Percentiles rank a stretch among this genome's conserved stretches.
Evolutionary conservation across 208 protist genomes (phyloP).

Genomic region (Porcisia hertigi): DNA sequence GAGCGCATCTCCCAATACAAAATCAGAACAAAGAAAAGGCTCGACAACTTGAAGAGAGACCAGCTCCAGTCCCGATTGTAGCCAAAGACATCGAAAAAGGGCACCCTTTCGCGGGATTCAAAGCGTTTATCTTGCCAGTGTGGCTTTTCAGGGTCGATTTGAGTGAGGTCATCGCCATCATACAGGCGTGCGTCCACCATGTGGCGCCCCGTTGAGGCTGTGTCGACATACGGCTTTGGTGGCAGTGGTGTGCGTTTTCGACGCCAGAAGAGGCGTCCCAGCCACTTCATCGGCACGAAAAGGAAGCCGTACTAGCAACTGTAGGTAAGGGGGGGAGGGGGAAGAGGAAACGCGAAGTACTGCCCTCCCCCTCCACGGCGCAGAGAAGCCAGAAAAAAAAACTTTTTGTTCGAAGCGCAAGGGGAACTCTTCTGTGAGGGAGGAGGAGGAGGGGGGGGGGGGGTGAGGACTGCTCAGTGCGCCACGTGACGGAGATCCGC

Average conservation of each 20-base stretch:
- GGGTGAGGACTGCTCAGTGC: neutral
- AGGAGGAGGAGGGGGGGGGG: no score
- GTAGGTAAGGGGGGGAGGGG: neutral
- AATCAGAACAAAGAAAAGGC: constrained; percentile 50
- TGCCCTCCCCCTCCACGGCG: neutral
- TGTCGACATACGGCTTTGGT: constrained; percentile 89
- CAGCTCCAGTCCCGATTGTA: constrained; percentile 92
- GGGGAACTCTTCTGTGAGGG: no score
- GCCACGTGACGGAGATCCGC: neutral
- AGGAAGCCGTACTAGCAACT: neutral
- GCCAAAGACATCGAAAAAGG: constrained; percentile 89
- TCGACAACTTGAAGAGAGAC: constrained; percentile 77
- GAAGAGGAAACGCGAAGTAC: neutral
- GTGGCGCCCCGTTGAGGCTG: constrained; percentile 49
- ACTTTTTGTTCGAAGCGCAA: no score
- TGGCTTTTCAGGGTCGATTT: constrained; percentile 87
- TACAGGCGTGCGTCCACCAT: constrained; percentile 78
- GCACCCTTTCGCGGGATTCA: constrained; percentile 72
- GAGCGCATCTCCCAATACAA: constrained; percentile 78
- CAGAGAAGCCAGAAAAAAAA: no score
- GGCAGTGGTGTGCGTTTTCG: constrained; percentile 66
- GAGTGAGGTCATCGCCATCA: constrained; percentile 59
- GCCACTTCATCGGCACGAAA: constrained; percentile 62
- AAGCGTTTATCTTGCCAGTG: constrained; percentile 88
- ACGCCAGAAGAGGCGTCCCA: constrained; percentile 44